Base-by-base conservation (phyloP, 2,329 filamentous ascomycete genomes). In the Blumeria hordei region DNA sequence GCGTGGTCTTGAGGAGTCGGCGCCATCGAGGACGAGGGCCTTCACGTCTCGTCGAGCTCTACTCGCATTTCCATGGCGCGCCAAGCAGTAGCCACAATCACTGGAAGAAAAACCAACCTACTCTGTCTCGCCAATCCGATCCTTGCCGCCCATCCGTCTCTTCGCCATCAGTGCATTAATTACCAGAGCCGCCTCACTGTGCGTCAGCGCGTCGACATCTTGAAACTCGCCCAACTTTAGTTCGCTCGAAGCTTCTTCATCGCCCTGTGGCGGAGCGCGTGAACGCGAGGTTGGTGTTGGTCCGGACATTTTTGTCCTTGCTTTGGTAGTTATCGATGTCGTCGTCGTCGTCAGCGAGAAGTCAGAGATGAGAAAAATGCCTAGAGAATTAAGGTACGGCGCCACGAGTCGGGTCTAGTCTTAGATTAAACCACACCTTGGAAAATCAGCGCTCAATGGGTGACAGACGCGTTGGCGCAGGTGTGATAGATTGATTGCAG, bases 141-240 rank as follows among this genome's bases (percentile, higher is more conserved):
- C 85, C 69, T 88, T 88, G 63, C 81, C 79, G 62, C 85, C 83
- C 62, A 83, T 81, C 61, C 81, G 78, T 59, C 87, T 79, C 70
- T 90, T 86, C 58, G 83, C 75, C 60, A 92, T 78, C 53, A 95
- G 81, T 58, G 88, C 88, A 65, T 90, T 90, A 64, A 98, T 86
- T 65, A 98, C 84, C 53, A 94, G 78, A 62, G 87, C 79, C 1
- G 92, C 88, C 70, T 96, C 92, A 36, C 87, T 94, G 54, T 95
- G 77, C 49, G 88, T 94, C 58, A 98, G 74, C 6, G 88, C 90
- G 66, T 92, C 87, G 60, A 93, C 88, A 64, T 90, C 75, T 63
- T 93, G 80, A 70, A 96, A 95, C 67, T 95, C 90, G 70, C 92
- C 92, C 10, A 98, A 83, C 67, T 83, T 85, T 59, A 96, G 79